Evolutionary conservation across 2,329 filamentous ascomycete genomes (phyloP).

Genomic region (Aspergillus piperis): DNA sequence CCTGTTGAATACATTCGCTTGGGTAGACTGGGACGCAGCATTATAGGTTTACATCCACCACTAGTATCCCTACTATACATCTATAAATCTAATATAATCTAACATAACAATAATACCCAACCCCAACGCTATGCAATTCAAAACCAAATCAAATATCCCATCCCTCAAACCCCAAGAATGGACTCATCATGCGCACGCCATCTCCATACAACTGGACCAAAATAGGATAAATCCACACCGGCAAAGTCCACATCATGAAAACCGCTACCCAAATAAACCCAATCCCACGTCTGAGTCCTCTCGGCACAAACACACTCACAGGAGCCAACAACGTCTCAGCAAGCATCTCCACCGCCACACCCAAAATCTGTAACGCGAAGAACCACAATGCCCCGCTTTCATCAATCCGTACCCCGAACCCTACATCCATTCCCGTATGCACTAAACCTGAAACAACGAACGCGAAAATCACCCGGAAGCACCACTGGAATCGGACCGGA

Average conservation of each 20-base stretch:
- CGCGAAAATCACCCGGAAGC: neutral
- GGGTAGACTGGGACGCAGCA: slow-evolving; percentile 6
- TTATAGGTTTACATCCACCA: neutral
- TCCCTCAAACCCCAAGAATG: slow-evolving; percentile 15
- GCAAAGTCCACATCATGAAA: slow-evolving; percentile 20
- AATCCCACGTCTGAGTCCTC: neutral
- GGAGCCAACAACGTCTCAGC: neutral
- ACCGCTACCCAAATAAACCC: slow-evolving; percentile 21
- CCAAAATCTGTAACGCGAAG: slow-evolving; percentile 22
- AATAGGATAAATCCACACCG: slow-evolving; percentile 25
- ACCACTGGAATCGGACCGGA: slow-evolving; percentile 9
- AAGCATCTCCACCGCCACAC: slow-evolving; percentile 10
- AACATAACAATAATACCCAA: neutral
- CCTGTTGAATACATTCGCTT: slow-evolving; percentile 2
- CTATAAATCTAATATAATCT: neutral
- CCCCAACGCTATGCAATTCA: neutral
- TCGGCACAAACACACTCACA: neutral
- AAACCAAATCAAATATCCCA: neutral
- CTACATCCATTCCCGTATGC: slow-evolving; percentile 22
- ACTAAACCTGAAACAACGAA: slow-evolving; percentile 21
- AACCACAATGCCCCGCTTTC: slow-evolving; percentile 21
- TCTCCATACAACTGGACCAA: slow-evolving; percentile 15
- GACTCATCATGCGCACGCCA: slow-evolving; percentile 19
- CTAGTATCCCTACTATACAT: neutral
- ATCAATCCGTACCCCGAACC: slow-evolving; percentile 16